Evolutionary conservation across 306 rosid species (phyloP).

Genomic region (Malus domestica): DNA sequence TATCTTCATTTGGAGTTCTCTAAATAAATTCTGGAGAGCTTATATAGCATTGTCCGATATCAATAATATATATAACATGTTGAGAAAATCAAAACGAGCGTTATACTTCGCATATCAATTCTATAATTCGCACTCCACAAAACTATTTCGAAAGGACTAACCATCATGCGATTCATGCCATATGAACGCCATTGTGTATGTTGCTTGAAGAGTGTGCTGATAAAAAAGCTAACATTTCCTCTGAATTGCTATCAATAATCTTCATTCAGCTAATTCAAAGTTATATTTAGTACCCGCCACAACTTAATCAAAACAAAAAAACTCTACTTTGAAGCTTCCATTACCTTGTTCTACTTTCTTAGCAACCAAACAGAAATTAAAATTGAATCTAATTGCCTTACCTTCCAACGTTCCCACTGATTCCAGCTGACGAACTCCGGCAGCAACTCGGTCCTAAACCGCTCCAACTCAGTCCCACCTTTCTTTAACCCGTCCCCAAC

Average conservation of each 20-base stretch:
- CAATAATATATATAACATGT: neutral
- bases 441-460: slow-evolving; percentile 38
- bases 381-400: slow-evolving; percentile 14
- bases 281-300: neutral
- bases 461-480: slow-evolving; percentile 36
- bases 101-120: neutral
- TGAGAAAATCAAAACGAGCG: neutral
- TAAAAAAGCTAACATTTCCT: neutral
- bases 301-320: neutral
- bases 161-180: neutral
- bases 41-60: neutral
- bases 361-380: neutral
- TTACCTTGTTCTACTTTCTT: neutral
- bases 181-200: neutral
- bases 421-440: slow-evolving; percentile 71
- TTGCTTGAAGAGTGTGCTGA: neutral
- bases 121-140: neutral
- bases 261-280: neutral
- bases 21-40: neutral
- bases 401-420: slow-evolving; percentile 77
- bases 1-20: neutral
- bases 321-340: neutral
- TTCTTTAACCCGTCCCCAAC: slow-evolving; percentile 30
- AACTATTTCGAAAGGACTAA: neutral
- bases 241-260: neutral